Percentiles rank a stretch among this genome's conserved stretches.
phyloP scores from a whole-genome alignment of 768 basidiomycete species.

The Tylopilus sp. region DNA sequence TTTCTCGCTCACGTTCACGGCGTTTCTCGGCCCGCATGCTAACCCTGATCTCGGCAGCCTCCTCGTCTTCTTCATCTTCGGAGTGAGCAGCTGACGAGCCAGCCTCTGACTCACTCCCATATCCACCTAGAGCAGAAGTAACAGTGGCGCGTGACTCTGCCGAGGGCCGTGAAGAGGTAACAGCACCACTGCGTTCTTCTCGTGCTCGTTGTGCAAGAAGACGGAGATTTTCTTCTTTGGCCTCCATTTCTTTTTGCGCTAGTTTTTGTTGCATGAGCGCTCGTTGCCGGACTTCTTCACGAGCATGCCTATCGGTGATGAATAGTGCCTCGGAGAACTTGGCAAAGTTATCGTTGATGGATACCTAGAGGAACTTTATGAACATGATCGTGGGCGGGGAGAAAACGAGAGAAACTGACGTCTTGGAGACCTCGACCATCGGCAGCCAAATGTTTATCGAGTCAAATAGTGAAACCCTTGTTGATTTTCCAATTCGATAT shows the following conservation, averaged over 20 bases:
- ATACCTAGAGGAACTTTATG: conserved; percentile 52
- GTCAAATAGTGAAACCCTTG: conserved; percentile 98
- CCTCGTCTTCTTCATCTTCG: conserved; percentile 68
- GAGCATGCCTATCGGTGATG: conserved; percentile 94
- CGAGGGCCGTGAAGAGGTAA: conserved; percentile 59
- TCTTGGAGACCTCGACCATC: conserved; percentile 99
- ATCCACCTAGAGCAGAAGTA: conserved; percentile 75
- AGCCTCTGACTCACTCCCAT: conserved; percentile 74
- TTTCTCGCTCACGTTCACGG: conserved; percentile 90
- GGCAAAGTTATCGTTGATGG: conserved; percentile 99
- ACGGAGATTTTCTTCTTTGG: conserved; percentile 95
- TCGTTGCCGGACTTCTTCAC: conserved; percentile 96
- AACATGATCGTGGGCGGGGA: background rate
- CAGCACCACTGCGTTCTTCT: conserved; percentile 85
- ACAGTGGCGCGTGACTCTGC: conserved; percentile 67
- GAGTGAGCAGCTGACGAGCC: conserved; percentile 47
- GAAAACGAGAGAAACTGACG: conserved; percentile 45
- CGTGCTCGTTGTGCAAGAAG: conserved; percentile 92
- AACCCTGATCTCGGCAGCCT: conserved; percentile 83
- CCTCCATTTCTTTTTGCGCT: conserved; percentile 94
- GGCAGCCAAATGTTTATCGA: conserved; percentile 96
- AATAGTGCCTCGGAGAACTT: conserved; percentile 97
- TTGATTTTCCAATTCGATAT: conserved; percentile 99
- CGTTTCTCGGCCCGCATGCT: conserved; percentile 89
- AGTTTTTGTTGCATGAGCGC: conserved; percentile 97